Base-by-base conservation (phyloP, 768 basidiomycete genomes). In the Aureoboletus auriporus region DNA sequence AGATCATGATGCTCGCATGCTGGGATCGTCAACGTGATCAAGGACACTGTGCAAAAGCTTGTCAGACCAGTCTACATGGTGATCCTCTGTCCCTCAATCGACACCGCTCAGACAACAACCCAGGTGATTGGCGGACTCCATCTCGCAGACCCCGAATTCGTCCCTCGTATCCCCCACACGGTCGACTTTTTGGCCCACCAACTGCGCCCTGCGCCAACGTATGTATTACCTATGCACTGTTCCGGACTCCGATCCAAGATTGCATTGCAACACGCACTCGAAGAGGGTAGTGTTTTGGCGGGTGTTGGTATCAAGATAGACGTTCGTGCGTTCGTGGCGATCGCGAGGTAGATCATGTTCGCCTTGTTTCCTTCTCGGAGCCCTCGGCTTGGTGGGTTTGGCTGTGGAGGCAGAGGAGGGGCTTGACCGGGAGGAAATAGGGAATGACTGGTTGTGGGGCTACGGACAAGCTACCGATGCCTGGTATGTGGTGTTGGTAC, bases 171-270 rank as follows among this genome's bases (percentile, higher is more conserved):
- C 46, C 72, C 72, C 1, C 78, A 78, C 9, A 93, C 91, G 0
- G 78, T 91, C 44, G 66, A 83, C n/a, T 91, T 88, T 64, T 67
- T 93, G 30, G 75, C 83, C 1, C 67, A 73, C n/a, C 58, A 75
- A 45, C 66, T 91, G 28, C 62, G 55, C 7, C 87, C 89, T 9
- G 64, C 79, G 0, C 88, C 87, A 1, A 75, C 73, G 1, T 91
- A 84, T 53, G 66, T 92, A 39, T 71, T 92, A 0, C 90, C 89
- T 0, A 86, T 93, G 82, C 91, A 93, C 61, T 93, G 90, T 57
- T 80, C 86, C 3, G 90, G 89, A 4, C 88, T 91, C 59, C 73
- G 75, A n/a, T 77, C 78, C 33, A 90, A 92, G 64, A 62, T 88
- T 8, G 86, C 83, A 2, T 65, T 93, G 56, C 81, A 83, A 60